A percentile compares a stretch with the other conserved stretches of the same genome.
Conservation (phyloP, 805 yeast genomes). For the Metschnikowia continentalis region DNA sequence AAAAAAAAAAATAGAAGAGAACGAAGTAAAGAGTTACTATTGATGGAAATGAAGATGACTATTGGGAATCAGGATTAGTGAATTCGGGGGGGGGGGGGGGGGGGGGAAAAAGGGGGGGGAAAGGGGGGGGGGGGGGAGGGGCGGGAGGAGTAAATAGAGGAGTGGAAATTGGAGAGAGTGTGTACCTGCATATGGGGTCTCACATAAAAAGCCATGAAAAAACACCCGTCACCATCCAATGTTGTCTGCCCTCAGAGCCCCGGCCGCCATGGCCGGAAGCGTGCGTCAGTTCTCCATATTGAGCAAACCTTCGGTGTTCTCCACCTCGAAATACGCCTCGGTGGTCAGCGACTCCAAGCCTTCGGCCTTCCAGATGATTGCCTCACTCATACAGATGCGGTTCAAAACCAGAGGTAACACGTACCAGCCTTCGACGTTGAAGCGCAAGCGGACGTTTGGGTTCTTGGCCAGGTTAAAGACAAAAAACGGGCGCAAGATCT, state of each 20-base stretch:
- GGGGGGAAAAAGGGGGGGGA: no score
- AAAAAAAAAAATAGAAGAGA: no score
- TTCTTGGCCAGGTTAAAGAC: slow-evolving; percentile 79
- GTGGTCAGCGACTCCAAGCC: slow-evolving; percentile 2
- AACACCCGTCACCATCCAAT: not conserved
- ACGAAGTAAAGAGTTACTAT: no score
- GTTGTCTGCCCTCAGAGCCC: slow-evolving; percentile 1
- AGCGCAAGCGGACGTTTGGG: slow-evolving; percentile 86
- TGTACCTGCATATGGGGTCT: not conserved
- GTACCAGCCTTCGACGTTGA: slow-evolving; percentile 87
- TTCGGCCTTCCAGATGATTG: slow-evolving; percentile 21
- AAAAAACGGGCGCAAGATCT: slow-evolving; percentile 70
- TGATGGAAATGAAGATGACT: no score
- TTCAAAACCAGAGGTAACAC: slow-evolving; percentile 92
- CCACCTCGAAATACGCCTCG: slow-evolving; percentile 3
- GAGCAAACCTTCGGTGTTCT: slow-evolving; percentile 5
- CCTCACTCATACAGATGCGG: slow-evolving; percentile 50
- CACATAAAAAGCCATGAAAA: not conserved
- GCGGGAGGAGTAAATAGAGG: not conserved
- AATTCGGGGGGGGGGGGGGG: no score
- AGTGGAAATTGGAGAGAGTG: not conserved
- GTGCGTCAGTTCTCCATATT: slow-evolving; percentile 14
- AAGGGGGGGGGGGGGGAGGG: no score
- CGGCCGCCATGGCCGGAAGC: not conserved
- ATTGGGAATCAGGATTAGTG: no score